phyloP scores from a whole-genome alignment of 768 basidiomycete species.

The Goffeauzyma gilvescens region DNA sequence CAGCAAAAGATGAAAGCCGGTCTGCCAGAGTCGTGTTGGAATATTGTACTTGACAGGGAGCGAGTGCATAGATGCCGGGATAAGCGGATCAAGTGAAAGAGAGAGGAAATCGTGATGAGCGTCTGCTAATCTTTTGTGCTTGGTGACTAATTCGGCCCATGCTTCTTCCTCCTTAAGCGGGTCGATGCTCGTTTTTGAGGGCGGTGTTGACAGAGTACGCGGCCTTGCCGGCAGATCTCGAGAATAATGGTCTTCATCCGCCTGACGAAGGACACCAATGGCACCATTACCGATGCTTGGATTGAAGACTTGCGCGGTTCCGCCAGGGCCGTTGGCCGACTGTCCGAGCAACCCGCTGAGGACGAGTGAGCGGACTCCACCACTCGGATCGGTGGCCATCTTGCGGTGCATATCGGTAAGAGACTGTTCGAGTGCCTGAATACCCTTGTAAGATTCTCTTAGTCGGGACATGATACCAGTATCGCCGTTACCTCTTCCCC shows the following conservation, averaged over 20 bases:
- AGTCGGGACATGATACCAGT: slow-evolving; percentile 36
- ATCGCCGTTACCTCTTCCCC: slow-evolving; percentile 33
- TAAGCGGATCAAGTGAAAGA: slow-evolving; percentile 63
- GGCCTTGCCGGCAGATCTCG: not conserved
- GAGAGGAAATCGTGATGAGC: slow-evolving; percentile 71
- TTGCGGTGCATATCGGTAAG: slow-evolving; percentile 61
- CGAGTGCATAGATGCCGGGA: slow-evolving; percentile 70
- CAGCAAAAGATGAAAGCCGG: slow-evolving; percentile 72
- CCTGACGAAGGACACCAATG: slow-evolving; percentile 10
- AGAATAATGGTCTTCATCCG: not conserved
- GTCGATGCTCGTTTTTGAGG: too few relatives aligned
- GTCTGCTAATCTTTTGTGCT: slow-evolving; percentile 88
- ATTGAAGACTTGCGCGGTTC: slow-evolving; percentile 8
- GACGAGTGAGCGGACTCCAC: slow-evolving; percentile 16
- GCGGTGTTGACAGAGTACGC: too few relatives aligned
- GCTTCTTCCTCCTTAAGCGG: slow-evolving; percentile 22
- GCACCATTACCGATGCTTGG: slow-evolving; percentile 10
- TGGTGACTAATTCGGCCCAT: slow-evolving; percentile 33
- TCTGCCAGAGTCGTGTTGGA: slow-evolving; percentile 78
- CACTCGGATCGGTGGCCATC: slow-evolving; percentile 39
- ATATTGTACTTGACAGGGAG: slow-evolving; percentile 93
- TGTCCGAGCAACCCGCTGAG: slow-evolving; percentile 33
- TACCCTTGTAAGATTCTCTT: slow-evolving; percentile 48
- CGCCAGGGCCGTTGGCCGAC: slow-evolving; percentile 12
- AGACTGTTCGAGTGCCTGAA: slow-evolving; percentile 59